phyloP scores from a whole-genome alignment of 805 yeast genomes.

The Cyberlindnera nakhonratchasimensis region DNA sequence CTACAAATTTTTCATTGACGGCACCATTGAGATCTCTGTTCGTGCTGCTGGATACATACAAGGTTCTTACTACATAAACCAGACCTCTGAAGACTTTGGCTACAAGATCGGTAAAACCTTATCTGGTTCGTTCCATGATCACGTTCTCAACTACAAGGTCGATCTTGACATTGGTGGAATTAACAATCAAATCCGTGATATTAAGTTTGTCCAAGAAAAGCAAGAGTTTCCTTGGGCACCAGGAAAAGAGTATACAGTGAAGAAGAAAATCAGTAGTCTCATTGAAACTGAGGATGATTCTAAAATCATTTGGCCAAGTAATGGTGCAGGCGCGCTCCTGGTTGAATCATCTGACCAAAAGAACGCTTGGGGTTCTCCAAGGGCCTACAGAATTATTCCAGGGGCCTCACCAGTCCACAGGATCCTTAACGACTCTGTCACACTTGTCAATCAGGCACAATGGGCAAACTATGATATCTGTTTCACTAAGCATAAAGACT shows the following conservation, averaged over 20 bases:
- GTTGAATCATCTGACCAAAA: constrained; percentile 26
- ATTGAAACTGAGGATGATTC: constrained; percentile 22
- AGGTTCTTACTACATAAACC: constrained; percentile 28
- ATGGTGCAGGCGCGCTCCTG: constrained; percentile 25
- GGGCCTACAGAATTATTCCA: constrained; percentile 28
- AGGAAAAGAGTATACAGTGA: constrained; percentile 21
- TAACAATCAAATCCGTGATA: constrained; percentile 21
- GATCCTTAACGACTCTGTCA: constrained; percentile 17
- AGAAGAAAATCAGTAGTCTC: constrained; percentile 15
- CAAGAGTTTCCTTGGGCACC: constrained; percentile 29
- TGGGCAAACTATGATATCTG: constrained; percentile 27
- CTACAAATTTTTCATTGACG: constrained; percentile 26
- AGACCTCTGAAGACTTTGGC: constrained; percentile 22
- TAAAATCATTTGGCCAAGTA: constrained; percentile 22
- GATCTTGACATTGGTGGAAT: constrained; percentile 30
- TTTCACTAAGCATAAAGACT: constrained; percentile 27
- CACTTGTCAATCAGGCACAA: constrained; percentile 22
- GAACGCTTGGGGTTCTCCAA: constrained; percentile 30
- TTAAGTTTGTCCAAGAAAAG: constrained; percentile 16
- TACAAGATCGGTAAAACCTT: constrained; percentile 23
- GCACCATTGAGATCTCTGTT: constrained; percentile 29
- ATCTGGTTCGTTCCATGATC: constrained; percentile 32
- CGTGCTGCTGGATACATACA: constrained; percentile 32
- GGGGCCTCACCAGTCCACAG: constrained; percentile 24
- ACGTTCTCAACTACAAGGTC: constrained; percentile 28